Evolutionary conservation across 805 yeast species (phyloP), one percentile per base, ranked within the genome.

Genomic region (Pichia californica): DNA sequence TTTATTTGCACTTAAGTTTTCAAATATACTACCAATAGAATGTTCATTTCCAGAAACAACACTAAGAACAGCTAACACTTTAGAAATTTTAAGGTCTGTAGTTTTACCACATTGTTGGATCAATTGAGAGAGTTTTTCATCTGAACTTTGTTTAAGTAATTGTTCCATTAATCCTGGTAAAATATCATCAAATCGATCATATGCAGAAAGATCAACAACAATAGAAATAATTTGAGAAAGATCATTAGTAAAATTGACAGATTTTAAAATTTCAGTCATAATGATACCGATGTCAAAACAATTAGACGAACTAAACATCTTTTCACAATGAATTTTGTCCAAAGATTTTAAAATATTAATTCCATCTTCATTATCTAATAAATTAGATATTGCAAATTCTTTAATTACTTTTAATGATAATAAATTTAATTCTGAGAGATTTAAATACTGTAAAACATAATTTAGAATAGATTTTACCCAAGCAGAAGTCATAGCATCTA

Each of bases 41-140:
- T 61, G 70, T 26, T 58, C 54, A 31, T 68, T 62, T 3, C 66
- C 46, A 2, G 63, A 55, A 0, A 55, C 43, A 5, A 68, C 70
- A 31, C 62, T 61, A 2, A 57, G 53, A 10, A 64, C 52, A 3
- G 71, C 68, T 26, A 67, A 52, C 8, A 59, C 43, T 43, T 54
- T 59, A 4, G 61, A 53, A 31, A 58, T 45, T 35, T 52, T 53
- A 1, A 57, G 34, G 28, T 60, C 62, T 5, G 54, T 43, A 15
- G 35, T 46, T 8, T 49, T 46, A 6, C 62, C 63, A 35, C 38
- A 34, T 20, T 50, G 27, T 21, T 44, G 38, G 16, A 55, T 48
- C 4, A 40, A n/a, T 3, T 43, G 27, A 7, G 50, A 40, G n/a
- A 60, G 46, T 8, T 34, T 41, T 10, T 45, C 33, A 3, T 53